Evolutionary conservation across 2,329 filamentous ascomycete genomes (phyloP).

Genomic region (Rugonectria rugulosa): DNA sequence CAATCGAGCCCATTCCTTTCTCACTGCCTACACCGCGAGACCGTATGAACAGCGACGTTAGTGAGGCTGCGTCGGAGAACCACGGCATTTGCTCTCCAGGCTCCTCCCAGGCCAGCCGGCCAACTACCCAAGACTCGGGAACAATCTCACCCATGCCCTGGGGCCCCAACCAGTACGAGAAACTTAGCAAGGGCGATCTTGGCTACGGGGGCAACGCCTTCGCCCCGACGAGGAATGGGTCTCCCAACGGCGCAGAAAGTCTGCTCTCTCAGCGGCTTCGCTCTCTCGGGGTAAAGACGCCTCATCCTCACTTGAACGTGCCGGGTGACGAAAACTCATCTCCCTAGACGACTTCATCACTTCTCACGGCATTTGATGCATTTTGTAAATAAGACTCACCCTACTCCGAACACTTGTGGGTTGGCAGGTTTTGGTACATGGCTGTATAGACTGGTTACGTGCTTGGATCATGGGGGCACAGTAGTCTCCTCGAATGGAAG

Average conservation of each 20-base stretch:
- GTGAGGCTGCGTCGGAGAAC: slow-evolving; percentile 39
- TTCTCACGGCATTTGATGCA: slow-evolving; percentile 1
- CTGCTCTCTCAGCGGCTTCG: slow-evolving; percentile 74
- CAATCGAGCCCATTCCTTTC: slow-evolving; percentile 62
- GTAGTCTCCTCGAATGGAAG: no score
- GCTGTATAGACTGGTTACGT: slow-evolving; percentile 8
- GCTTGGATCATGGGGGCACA: background rate
- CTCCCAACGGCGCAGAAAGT: slow-evolving; percentile 61
- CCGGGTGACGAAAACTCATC: slow-evolving; percentile 4
- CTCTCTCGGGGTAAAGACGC: slow-evolving; percentile 64
- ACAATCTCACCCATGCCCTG: slow-evolving; percentile 34
- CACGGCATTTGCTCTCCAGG: slow-evolving; percentile 35
- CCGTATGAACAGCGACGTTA: slow-evolving; percentile 43
- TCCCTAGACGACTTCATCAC: slow-evolving; percentile 12
- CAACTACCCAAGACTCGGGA: slow-evolving; percentile 47
- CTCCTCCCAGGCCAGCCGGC: slow-evolving; percentile 42
- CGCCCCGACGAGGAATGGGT: slow-evolving; percentile 44
- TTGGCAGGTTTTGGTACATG: background rate
- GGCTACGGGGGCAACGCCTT: slow-evolving; percentile 68
- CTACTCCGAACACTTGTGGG: background rate
- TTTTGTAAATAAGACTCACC: slow-evolving; percentile 9
- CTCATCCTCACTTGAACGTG: slow-evolving; percentile 18
- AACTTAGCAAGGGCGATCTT: slow-evolving; percentile 71
- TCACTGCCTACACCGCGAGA: slow-evolving; percentile 44
- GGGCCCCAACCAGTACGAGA: slow-evolving; percentile 62